Conservation (phyloP, 1,139 yeast species). For the Debaryomyces fabryi region DNA sequence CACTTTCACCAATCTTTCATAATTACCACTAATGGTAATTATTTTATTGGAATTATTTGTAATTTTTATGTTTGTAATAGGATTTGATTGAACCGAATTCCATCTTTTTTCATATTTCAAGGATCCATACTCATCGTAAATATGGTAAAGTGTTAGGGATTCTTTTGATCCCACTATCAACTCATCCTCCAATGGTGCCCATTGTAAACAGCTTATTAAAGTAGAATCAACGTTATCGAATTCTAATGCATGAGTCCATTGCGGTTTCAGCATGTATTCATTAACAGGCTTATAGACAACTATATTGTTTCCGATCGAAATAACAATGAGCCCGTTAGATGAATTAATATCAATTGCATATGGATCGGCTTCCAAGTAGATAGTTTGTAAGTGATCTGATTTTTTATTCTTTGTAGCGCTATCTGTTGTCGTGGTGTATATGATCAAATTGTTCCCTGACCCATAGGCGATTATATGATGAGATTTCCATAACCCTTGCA, state of each 20-base stretch:
- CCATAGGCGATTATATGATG: slow-evolving; percentile 73
- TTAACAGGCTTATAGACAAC: slow-evolving; percentile 47
- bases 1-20: slow-evolving; percentile 69
- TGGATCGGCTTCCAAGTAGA: slow-evolving; percentile 71
- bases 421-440: slow-evolving; percentile 31
- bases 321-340: slow-evolving; percentile 58
- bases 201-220: slow-evolving; percentile 54
- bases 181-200: slow-evolving; percentile 66
- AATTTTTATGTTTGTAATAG: slow-evolving; percentile 55
- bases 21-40: slow-evolving; percentile 58
- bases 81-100: slow-evolving; percentile 57
- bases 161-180: slow-evolving; percentile 60
- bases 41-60: slow-evolving; percentile 69
- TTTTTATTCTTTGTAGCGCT: slow-evolving; percentile 1
- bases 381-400: slow-evolving; percentile 65
- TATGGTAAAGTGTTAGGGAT: slow-evolving; percentile 55
- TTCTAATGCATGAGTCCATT: slow-evolving; percentile 48
- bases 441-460: slow-evolving; percentile 84
- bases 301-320: slow-evolving; percentile 39
- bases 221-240: slow-evolving; percentile 31
- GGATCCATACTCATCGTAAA: slow-evolving; percentile 50
- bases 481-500: slow-evolving; percentile 69
- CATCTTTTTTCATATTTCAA: slow-evolving; percentile 47
- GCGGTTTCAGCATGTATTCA: slow-evolving; percentile 44
- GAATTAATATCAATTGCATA: slow-evolving; percentile 63